These are phyloP conservation scores for Celoporthe dispersa DNA, from an alignment of 2,329 filamentous ascomycete genomes.

Conservation along the genomic window DNA sequence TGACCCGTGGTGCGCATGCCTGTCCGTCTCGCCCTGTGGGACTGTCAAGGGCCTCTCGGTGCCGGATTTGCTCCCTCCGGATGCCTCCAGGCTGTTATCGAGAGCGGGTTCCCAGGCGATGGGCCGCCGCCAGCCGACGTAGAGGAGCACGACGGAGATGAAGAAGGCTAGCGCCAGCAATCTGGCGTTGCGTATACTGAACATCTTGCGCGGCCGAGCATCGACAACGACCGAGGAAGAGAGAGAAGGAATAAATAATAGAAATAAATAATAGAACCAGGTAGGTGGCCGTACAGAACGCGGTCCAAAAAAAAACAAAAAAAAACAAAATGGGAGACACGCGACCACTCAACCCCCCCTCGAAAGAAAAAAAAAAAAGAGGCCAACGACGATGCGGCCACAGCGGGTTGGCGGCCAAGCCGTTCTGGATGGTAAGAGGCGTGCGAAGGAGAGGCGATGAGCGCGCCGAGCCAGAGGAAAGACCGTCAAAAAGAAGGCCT, in stretches of 20 bases:
- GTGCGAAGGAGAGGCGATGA: not conserved
- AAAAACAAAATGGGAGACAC: not conserved
- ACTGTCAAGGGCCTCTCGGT: not conserved
- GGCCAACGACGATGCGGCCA: not conserved
- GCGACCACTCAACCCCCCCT: too few relatives aligned
- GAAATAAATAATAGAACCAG: not conserved
- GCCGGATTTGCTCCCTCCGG: not conserved
- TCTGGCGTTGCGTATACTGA: slow-evolving; percentile 24
- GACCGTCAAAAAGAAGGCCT: not conserved
- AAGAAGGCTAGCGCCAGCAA: slow-evolving; percentile 22
- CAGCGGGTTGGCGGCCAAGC: not conserved
- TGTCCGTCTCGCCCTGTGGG: slow-evolving; percentile 1
- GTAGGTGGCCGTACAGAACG: not conserved
- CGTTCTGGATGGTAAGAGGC: not conserved
- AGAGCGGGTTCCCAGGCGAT: slow-evolving; percentile 11
- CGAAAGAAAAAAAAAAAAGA: not conserved
- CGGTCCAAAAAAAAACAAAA: not conserved
- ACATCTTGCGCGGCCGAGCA: slow-evolving; percentile 23
- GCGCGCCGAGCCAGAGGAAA: not conserved
- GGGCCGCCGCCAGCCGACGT: slow-evolving; percentile 18
- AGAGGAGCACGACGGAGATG: slow-evolving; percentile 21
- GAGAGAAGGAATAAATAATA: too few relatives aligned
- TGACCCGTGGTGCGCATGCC: slow-evolving; percentile 4
- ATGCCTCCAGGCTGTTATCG: not conserved
- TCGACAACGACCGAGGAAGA: not conserved